Base-by-base conservation (phyloP, 1,139 yeast genomes). In the Meyerozyma carpophila region DNA sequence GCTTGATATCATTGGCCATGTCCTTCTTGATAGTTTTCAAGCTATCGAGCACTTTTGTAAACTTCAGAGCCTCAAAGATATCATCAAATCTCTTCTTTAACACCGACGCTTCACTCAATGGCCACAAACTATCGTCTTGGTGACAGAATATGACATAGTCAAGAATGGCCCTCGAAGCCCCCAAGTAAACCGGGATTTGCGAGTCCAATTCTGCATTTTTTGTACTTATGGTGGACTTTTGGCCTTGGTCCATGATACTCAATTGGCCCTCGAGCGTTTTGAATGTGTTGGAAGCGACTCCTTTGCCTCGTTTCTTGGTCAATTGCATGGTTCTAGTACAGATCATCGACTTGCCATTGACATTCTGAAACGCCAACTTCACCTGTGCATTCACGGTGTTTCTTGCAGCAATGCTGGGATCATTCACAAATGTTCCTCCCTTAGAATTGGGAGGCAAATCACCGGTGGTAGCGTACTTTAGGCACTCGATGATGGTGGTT, bases 61-160 rank as follows among this genome's bases (percentile, higher is more conserved):
- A 94, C 61, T 89, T 90, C 52, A 90, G 79, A 0, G 98, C 96
- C 61, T 94, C 98, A 55, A 94, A 94, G 6, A 94, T 93, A 59
- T 93, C 98, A 62, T 94, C 98, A 56, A 94, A 94, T 47, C 93
- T 77, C 64, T 91, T 91, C 65, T 94, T 94, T 58, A 94, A 73
- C 11, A 78, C 78, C 7, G 95, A 75, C 1, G 98, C 95, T 62
- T 94, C 99, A 52, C 93, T 81, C 45, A 94, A 70, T 1, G 99
- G 99, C 99, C 99, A 94, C 36, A 89, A 66, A 56, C 94, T 84
- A 48, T 94, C 99, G 57, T 94, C 99, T 62, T 94, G 99, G 59
- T 94, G 99, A 58, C 98, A 93, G 62, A 94, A 94, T 2, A 93
- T 84, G 39, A 94, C 98, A 61, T 90, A 88, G 53, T 93, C 96